A percentile compares a stretch with the other conserved stretches of the same genome.
These are phyloP conservation scores for Paecilomyces variotii DNA, from an alignment of 2,329 filamentous ascomycete genomes.

Conservation along the genomic window DNA sequence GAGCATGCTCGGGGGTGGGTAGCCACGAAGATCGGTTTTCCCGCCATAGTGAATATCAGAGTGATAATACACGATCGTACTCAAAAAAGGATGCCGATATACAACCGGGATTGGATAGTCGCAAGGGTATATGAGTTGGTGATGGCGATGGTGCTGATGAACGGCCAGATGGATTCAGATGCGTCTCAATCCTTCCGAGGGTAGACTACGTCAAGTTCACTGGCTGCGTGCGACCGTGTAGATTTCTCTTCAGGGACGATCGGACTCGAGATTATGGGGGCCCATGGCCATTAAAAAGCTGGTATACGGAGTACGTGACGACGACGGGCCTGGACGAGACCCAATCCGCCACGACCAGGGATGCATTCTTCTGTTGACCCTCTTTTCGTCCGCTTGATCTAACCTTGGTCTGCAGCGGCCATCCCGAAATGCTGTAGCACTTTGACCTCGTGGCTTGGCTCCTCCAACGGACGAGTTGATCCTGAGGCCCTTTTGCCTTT, in stretches of 20 bases:
- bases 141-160: not conserved
- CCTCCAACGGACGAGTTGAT: not conserved
- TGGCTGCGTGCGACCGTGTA: not conserved
- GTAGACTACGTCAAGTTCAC: not conserved
- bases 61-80: not conserved
- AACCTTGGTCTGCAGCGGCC: not conserved
- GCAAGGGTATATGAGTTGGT: not conserved
- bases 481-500: not conserved
- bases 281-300: not conserved
- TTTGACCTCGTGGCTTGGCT: not conserved
- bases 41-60: constrained; percentile 50
- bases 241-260: not conserved
- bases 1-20: constrained; percentile 94
- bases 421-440: not conserved
- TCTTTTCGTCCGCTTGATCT: not conserved
- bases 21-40: constrained; percentile 79
- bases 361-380: not conserved
- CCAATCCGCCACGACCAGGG: not conserved
- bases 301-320: not conserved
- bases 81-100: not conserved
- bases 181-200: not conserved
- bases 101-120: not conserved
- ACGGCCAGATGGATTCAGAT: not conserved
- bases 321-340: not conserved
- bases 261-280: not conserved